Percentiles rank a stretch among this genome's conserved stretches.
Conservation (phyloP, 139 green algal species). For the Chlamydomonas sphaeroides region DNA sequence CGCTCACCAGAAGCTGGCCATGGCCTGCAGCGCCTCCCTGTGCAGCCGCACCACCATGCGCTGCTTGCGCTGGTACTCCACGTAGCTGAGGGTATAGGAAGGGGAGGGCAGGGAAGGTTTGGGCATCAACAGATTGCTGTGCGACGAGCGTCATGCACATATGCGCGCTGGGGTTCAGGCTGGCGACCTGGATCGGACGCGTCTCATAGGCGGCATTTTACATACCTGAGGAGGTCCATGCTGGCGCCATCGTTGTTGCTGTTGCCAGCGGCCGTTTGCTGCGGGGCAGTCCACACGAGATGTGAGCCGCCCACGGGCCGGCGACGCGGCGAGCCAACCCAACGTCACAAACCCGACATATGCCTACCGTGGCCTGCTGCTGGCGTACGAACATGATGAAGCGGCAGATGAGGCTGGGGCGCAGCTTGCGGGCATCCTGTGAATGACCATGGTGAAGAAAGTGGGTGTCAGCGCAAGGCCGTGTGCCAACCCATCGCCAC, state of each 20-base stretch:
- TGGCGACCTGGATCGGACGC: too few species aligned
- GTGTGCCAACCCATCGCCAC: too few species aligned
- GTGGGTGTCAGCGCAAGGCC: too few species aligned
- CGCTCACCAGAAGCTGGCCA: constrained; percentile 8
- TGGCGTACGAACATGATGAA: constrained; percentile 14
- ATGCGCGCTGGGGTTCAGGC: too few species aligned
- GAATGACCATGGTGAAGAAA: too few species aligned
- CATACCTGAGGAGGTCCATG: constrained; percentile 16
- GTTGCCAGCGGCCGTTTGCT: constrained; percentile 10
- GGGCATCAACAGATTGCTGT: too few species aligned
- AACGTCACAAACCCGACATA: too few species aligned
- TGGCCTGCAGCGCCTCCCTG: constrained; percentile 9
- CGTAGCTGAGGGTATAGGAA: neutral
- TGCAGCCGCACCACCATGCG: constrained; percentile 8
- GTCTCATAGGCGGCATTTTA: too few species aligned
- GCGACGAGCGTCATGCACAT: too few species aligned
- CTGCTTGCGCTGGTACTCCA: constrained; percentile 19
- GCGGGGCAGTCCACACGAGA: neutral
- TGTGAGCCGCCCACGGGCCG: too few species aligned
- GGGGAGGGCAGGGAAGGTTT: too few species aligned
- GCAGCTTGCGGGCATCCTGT: neutral
- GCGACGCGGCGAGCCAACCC: too few species aligned
- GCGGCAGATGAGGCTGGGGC: neutral
- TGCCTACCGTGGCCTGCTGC: neutral
- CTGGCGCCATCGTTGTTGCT: neutral